These are phyloP conservation scores for Populus hybrid DNA, from an alignment of 441 rosid species.

Conservation along the genomic window DNA sequence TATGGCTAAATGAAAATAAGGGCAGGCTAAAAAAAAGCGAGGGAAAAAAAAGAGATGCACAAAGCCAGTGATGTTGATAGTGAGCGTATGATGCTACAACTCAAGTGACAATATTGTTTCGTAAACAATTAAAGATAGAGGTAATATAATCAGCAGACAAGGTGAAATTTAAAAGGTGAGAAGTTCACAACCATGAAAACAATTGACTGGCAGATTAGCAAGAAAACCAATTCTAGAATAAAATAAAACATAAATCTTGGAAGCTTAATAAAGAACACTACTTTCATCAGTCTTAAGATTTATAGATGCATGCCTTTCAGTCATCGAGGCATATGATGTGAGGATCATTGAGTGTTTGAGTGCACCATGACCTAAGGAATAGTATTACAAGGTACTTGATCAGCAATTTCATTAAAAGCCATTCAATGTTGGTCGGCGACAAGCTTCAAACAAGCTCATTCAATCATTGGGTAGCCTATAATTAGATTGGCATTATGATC, in stretches of 20 bases:
- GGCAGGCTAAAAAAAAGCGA: no score
- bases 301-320: not conserved
- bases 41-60: no score
- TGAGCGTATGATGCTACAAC: no score
- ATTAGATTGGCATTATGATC: not conserved
- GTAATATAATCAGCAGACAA: not conserved
- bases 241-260: not conserved
- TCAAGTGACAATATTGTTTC: no score
- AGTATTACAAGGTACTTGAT: not conserved
- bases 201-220: not conserved
- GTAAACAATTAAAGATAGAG: not conserved
- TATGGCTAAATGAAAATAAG: not conserved
- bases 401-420: not conserved
- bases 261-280: no score
- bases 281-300: not conserved
- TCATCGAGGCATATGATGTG: no score
- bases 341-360: no score
- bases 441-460: not conserved
- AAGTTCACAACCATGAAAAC: not conserved
- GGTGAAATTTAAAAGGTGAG: not conserved
- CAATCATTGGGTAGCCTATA: not conserved
- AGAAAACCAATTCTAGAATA: not conserved
- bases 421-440: not conserved
- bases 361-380: no score
- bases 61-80: no score